These are phyloP conservation scores for Misopates orontium DNA, from an alignment of 257 asterid species.

Conservation along the genomic window DNA sequence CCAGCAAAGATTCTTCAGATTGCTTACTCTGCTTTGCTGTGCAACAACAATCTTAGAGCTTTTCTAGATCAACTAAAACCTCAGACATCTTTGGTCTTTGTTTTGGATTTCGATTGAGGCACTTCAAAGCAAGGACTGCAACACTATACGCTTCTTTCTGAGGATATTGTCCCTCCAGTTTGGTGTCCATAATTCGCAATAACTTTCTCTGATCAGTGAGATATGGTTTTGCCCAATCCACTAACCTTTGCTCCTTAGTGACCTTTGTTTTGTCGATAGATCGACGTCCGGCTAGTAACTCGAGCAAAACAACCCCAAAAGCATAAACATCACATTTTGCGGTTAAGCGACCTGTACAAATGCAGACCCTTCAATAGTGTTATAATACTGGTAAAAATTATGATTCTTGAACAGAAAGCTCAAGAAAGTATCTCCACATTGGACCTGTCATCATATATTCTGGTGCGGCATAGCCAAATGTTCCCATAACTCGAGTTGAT, in stretches of 20 bases:
- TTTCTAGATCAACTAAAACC: slow-evolving; percentile 13
- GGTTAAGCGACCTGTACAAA: neutral
- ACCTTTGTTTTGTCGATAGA: neutral
- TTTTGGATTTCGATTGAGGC: neutral
- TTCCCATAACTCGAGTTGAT: slow-evolving; percentile 52
- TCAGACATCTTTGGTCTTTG: slow-evolving; percentile 16
- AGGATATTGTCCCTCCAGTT: slow-evolving; percentile 16
- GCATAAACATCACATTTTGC: neutral
- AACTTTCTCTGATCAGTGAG: neutral
- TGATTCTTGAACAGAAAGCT: neutral
- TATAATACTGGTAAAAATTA: neutral
- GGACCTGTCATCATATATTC: neutral
- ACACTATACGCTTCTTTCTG: neutral
- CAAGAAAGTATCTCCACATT: neutral
- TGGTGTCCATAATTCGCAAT: slow-evolving; percentile 15
- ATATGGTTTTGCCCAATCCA: slow-evolving; percentile 12
- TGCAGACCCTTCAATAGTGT: neutral
- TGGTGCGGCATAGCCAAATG: neutral
- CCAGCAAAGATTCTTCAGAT: too few species aligned
- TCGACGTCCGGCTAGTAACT: neutral
- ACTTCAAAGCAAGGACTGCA: slow-evolving; percentile 13
- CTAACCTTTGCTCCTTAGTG: neutral
- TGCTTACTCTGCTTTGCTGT: neutral
- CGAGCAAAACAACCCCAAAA: slow-evolving; percentile 14
- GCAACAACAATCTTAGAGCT: neutral